Evolutionary conservation across 305 asterid genomes (phyloP), one percentile per base, ranked within the genome.

Genomic region (Solanum hybrid): DNA sequence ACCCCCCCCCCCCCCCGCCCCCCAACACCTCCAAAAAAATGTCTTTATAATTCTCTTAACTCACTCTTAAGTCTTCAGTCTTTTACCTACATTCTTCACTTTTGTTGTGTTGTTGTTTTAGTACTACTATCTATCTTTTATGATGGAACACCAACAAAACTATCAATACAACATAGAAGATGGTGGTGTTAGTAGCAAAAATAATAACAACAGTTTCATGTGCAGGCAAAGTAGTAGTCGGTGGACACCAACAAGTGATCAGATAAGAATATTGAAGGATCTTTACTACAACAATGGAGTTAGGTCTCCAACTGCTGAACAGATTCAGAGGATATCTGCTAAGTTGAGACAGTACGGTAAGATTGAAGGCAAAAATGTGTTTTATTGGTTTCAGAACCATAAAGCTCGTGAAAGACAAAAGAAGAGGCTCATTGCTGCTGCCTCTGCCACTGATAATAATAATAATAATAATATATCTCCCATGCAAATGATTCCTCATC

Each of bases 381-480:
- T 97, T 88, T 97, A 97, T 92, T 97, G 99, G 99, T 96, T 97
- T 89, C 99, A 96, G 91, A 97, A 96, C 90, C 99, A 96, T 91
- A 97, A 97, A 88, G 99, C 99, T 70, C 95, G 99, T 4, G 99
- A 96, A 93, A 93, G 99, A 79, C 99, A 97, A 95, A 97, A 97
- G 92, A 96, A 96, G 90, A 92, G 99, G 75, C 96, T 96, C 93
- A 82, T 89, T 78, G 68, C 95, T 41, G 80, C 88, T 27, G 70
- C 89, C 87, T 3, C 70, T 38, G 72, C 79, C 1, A 38, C 65
- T 34, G 88, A 86, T 87, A 80, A 22, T 72, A 36, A 24, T 39
- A 41, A 24, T 39, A 41, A 37, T 13, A 84, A 51, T 84, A 84
- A 57, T 22, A 91, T 90, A 0, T 15, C 87, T 61, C 51, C 90